Evolutionary conservation across 176 grass and related monocot genomes (phyloP), one percentile per base, ranked within the genome.

Genomic region (Lolium multiflorum): DNA sequence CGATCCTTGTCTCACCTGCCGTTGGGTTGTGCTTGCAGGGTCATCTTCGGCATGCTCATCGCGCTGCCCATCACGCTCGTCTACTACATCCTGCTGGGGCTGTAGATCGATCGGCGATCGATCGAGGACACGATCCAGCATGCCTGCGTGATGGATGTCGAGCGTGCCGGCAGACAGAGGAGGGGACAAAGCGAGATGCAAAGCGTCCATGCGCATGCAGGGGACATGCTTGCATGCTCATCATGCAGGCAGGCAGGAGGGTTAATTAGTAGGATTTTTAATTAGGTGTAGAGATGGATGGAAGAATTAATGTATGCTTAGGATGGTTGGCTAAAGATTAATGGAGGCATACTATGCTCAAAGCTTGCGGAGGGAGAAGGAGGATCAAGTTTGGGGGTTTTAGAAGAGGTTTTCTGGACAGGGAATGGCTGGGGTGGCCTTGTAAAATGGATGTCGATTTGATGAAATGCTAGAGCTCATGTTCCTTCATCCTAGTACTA

Each of bases 21-120:
- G 78, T 83, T 56, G 2, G 22, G 25, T 83, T 88, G 18, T 39
- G 50, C 13, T 58, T 82, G 86, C 92, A 97, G 95, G 57, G 95
- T 97, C 52, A 97, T 97, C 79, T 97, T 97, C 80, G 95, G 95
- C 89, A 97, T 97, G 95, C 86, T 97, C 73, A 92, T 97, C 69
- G 95, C 95, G 49, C 83, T 97, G 86, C 95, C 95, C 77, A 97
- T 97, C 84, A 97, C 95, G 81, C 85, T 97, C 47, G 80, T 97
- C 72, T 97, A 97, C 82, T 97, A 97, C 92, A 97, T 97, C 89
- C 68, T 94, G 60, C 86, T 97, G 35, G 95, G 90, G 9, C 92
- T 97, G 71, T 97, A 52, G 86, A 54, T 14, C 47, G 0, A 1
- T 35, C 31, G 31, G 31, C 31, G 31, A 35, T 35, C 70, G 46